Percentiles rank a stretch among this genome's conserved stretches.
These are phyloP conservation scores for Liquidambar formosana DNA, from an alignment of 164 flowering plant species.

Conservation along the genomic window DNA sequence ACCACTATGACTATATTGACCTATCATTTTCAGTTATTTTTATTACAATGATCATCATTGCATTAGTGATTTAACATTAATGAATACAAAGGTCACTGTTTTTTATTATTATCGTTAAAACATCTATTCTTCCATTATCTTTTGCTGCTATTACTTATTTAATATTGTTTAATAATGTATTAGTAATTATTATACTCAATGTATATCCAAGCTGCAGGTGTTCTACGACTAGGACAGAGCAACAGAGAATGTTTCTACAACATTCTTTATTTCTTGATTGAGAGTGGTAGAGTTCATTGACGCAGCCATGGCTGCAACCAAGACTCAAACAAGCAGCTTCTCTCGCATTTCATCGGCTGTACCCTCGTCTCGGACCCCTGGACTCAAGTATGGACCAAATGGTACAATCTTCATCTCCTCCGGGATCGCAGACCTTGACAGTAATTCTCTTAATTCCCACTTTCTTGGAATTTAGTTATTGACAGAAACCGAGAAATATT, in stretches of 20 bases:
- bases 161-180: too few relatives aligned
- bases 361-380: constrained; percentile 44
- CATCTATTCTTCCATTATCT: too few relatives aligned
- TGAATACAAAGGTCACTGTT: too few relatives aligned
- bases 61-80: too few relatives aligned
- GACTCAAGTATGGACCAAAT: constrained; percentile 78
- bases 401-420: constrained; percentile 75
- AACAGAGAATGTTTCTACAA: too few relatives aligned
- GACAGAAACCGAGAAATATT: neutral
- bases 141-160: too few relatives aligned
- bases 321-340: constrained; percentile 66
- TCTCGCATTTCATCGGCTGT: constrained; percentile 58
- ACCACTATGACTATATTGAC: neutral
- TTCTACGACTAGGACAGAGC: neutral
- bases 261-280: neutral
- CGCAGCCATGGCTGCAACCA: constrained; percentile 48
- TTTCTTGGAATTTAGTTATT: neutral
- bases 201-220: neutral
- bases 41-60: too few relatives aligned
- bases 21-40: too few relatives aligned
- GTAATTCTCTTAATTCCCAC: constrained; percentile 34
- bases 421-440: constrained; percentile 91
- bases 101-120: too few relatives aligned
- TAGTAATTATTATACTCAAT: too few relatives aligned
- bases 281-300: neutral